These are phyloP conservation scores for Solanum dulcamara DNA, from an alignment of 257 asterid genomes.

Conservation along the genomic window DNA sequence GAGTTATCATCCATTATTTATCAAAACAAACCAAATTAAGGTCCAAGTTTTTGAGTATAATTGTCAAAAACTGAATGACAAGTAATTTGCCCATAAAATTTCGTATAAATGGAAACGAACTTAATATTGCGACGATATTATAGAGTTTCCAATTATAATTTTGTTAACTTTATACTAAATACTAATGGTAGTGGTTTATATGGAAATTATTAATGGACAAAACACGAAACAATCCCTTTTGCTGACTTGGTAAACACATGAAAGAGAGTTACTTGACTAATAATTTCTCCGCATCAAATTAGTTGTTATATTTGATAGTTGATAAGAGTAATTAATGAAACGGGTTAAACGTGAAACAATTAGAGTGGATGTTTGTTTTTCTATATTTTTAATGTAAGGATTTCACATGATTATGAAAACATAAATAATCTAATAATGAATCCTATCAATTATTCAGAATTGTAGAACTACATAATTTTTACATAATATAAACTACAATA, in stretches of 20 bases:
- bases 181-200: neutral
- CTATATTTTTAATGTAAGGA: too few species aligned
- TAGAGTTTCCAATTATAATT: neutral
- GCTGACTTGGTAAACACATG: neutral
- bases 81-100: too few species aligned
- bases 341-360: neutral
- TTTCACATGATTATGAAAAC: too few species aligned
- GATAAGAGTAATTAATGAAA: neutral
- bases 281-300: neutral
- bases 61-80: too few species aligned
- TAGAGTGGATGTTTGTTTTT: neutral
- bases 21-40: rapidly evolving
- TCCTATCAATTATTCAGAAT: too few species aligned
- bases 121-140: neutral
- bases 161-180: neutral
- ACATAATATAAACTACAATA: too few species aligned
- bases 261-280: neutral
- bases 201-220: neutral
- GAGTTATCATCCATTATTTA: too few species aligned
- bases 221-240: neutral
- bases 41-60: too few species aligned
- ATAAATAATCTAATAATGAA: too few species aligned
- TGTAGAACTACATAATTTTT: too few species aligned
- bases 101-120: too few species aligned
- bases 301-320: too few species aligned